Base-by-base conservation (phyloP, 139 green algal genomes). In the Chlorella sp. region DNA sequence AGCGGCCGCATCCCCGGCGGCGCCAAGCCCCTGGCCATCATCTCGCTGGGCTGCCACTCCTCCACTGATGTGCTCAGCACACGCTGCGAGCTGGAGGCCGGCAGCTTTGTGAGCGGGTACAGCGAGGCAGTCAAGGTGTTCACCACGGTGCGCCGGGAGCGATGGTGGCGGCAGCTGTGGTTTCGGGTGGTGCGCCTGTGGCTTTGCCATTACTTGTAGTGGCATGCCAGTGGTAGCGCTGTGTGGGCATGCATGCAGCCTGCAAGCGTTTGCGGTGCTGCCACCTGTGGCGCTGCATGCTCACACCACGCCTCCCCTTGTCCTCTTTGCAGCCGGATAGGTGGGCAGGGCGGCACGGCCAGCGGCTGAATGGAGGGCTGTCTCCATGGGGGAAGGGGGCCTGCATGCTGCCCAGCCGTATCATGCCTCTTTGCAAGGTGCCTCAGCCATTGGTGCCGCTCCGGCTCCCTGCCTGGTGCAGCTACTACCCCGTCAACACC, bases 41-140 rank as follows among this genome's bases (percentile, higher is more conserved):
- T 96, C 11, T 94, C 92, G 17, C 79, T 95, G 13, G 91, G 89
- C 69, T 96, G 93, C 80, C 92, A 95, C 78, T 25, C 83, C n/a
- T 92, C 90, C 39, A 89, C 87, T 1, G 87, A 88, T 21, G 39
- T 70, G 25, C 85, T 85, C 0, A 71, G 39, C 68, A 62, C 93
- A 62, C 74, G 57, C 21, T 96, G 93, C 70, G 93, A 96, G 76
- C 36, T 32, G 13, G 11, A 34, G 2, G 92, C 86, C 7, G 57
- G 39, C 69, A 93, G 89, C 85, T 92, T 92, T 76, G 88, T 83
- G 60, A 63, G 62, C 4, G 78, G 78, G 9, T 83, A 64, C 78
- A 83, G 78, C 62, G 60, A 73, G 78, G 78, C 78, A 1, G 2
- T 91, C 86, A 84, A 75, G 82, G 86, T 90, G 39, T 39, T 70